Base-by-base conservation (phyloP, 345 rosid genomes). In the Salix viminalis region DNA sequence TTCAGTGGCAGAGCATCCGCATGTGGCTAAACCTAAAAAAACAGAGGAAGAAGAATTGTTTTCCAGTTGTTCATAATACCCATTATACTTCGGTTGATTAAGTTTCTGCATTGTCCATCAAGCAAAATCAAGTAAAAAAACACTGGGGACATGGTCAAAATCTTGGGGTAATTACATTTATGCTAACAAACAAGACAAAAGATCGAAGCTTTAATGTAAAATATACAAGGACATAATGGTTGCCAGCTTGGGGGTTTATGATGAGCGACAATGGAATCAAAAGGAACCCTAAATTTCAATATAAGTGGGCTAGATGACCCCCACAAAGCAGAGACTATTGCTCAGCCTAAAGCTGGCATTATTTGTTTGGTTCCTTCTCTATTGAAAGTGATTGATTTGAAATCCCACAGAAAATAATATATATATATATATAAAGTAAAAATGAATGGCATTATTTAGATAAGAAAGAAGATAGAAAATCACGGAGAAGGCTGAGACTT, bases 351-450 rank as follows among this genome's bases (percentile, higher is more conserved):
- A 73, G 77, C 72, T 83, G 83, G 67, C 84, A 73, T 69, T 80
- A 79, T 80, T 66, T 24, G 79, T 79, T 26, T n/a, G 56, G 74
- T 85, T 76, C 67, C 75, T 77, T 82, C 79, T 78, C 75, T 65
- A 58, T 73, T 84, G 91, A 90, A 74, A 86, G 89, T 24, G 95
- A 87, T 82, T 50, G 84, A 70, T 80, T 72, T 85, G 91, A 92
- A 82, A 90, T 87, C 94, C 92, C 58, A 83, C 65, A 71, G 79
- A 64, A 30, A 54, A 41, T 23, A 12, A 4, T 34, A 4, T 34
- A 4, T 5, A 34, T 5, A 34, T 34, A 34, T 34, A 34, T 34
- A 4, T 0, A 34, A 62, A 42, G 3, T 41, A 24, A 42, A 4
- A 5, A 15, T 4, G 4, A 56, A 18, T 0, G 26, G 15, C 58